Evolutionary conservation across 805 yeast genomes (phyloP), one percentile per base, ranked within the genome.

Genomic region (Starmera caribaea): DNA sequence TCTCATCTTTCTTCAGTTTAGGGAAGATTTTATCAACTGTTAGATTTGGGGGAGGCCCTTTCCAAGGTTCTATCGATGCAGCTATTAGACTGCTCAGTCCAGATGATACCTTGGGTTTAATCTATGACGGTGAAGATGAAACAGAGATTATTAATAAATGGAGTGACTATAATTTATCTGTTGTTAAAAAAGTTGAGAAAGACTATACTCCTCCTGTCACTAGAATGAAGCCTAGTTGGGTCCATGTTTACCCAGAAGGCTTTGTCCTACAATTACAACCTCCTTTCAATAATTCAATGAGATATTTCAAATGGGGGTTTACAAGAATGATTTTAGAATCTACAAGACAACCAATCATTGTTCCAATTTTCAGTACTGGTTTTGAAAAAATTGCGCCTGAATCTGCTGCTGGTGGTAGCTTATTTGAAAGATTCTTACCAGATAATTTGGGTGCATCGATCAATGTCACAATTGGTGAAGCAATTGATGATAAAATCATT

Each of bases 261-360:
- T 86, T 81, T 57, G 97, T 90, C 5, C 73, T 90, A 39, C 98
- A 92, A 58, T 58, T 85, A 37, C 71, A 79, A 44, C 79, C 81
- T 30, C 96, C 96, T 0, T 78, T 76, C 55, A 68, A 73, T 37
- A 83, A 86, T 48, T 87, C 97, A 4, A 85, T 92, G 92, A 68
- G 96, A 45, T 90, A 85, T 60, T 90, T 92, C 68, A 81, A 85
- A 55, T 90, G 97, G 97, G 98, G 98, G 0, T 79, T 88, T 1
- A 75, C 95, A 3, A 69, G 98, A 48, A 56, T 89, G 48, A 69
- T 92, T 5, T 61, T 92, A 40, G 98, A 90, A 58, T 68, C 94
- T 9, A 79, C 90, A 0, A 72, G 74, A 43, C 77, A 90, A 0
- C 97, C 98, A 0, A 76, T 89, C 1, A 74, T 90, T 13, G 76